Conservation (phyloP, 129 eudicot species). For the Ambrosia trifida region DNA sequence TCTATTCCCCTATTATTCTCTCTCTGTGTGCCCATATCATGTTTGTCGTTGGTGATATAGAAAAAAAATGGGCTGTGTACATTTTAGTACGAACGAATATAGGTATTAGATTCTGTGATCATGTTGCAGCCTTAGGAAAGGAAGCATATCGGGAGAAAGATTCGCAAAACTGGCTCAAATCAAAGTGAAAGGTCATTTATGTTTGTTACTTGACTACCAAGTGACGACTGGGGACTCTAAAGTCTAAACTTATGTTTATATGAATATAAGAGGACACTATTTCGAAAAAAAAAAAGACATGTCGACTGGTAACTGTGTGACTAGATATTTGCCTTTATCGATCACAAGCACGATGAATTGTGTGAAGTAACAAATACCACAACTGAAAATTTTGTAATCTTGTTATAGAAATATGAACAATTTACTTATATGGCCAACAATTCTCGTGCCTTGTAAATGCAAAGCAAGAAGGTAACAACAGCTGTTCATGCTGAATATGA, state of each 20-base stretch:
- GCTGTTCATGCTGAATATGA: not conserved
- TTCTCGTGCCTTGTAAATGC: not conserved
- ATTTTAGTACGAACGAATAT: constrained; percentile 28
- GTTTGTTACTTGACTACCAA: no score
- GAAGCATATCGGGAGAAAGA: constrained; percentile 15
- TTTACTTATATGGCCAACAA: constrained; percentile 21
- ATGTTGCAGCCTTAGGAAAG: constrained; percentile 22
- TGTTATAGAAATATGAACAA: not conserved
- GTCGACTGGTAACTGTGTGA: no score
- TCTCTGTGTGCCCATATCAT: constrained; percentile 23
- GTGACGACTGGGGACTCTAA: no score
- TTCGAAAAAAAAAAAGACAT: no score
- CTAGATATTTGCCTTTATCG: no score
- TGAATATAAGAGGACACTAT: no score
- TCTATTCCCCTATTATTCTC: not conserved
- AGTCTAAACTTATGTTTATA: no score
- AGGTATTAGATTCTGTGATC: constrained; percentile 33
- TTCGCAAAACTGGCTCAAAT: not conserved
- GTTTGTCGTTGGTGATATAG: constrained; percentile 29
- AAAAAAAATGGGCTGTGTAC: constrained; percentile 28
- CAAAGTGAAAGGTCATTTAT: no score
- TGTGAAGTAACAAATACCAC: no score
- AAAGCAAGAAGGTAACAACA: not conserved
- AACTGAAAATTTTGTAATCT: not conserved
- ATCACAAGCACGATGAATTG: no score